These are phyloP conservation scores for Epichloe elymi DNA, from an alignment of 2,329 filamentous ascomycete genomes.

Conservation along the genomic window DNA sequence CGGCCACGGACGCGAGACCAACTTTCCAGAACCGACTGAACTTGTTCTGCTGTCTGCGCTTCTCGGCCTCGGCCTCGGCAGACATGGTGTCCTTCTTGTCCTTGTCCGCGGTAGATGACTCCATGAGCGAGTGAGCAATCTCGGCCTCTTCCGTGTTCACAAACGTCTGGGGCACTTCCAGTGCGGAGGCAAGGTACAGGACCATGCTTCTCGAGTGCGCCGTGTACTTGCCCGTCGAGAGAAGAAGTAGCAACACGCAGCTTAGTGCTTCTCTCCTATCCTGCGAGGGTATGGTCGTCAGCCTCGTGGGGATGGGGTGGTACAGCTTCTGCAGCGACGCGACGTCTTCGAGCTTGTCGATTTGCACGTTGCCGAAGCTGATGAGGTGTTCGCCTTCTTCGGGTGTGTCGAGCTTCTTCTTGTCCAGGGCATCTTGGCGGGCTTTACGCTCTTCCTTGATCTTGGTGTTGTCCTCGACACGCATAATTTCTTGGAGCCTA, in stretches of 20 bases:
- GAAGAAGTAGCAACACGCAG: conserved; percentile 54
- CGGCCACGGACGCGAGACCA: conserved; percentile 74
- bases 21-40: conserved; percentile 74
- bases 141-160: conserved; percentile 60
- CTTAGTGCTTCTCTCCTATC: conserved; percentile 54
- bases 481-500: conserved; percentile 55
- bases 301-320: conserved; percentile 38
- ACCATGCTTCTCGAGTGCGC: conserved; percentile 59
- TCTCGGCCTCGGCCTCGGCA: conserved; percentile 63
- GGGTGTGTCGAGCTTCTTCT: conserved; percentile 21
- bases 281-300: conserved; percentile 40
- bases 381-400: conserved; percentile 27
- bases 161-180: conserved; percentile 47
- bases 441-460: conserved; percentile 33
- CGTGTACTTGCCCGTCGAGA: conserved; percentile 62
- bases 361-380: conserved; percentile 23
- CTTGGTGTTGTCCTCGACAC: conserved; percentile 34
- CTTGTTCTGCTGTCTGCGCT: conserved; percentile 58
- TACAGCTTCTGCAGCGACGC: conserved; percentile 37
- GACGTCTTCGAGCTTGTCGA: conserved; percentile 25
- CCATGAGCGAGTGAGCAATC: conserved; percentile 61
- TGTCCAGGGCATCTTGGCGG: conserved; percentile 29
- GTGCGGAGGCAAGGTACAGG: conserved; percentile 52
- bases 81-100: conserved; percentile 40
- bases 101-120: conserved; percentile 40